phyloP scores from a whole-genome alignment of 371 early-diverging fungal species.

The Coemansia sp. region DNA sequence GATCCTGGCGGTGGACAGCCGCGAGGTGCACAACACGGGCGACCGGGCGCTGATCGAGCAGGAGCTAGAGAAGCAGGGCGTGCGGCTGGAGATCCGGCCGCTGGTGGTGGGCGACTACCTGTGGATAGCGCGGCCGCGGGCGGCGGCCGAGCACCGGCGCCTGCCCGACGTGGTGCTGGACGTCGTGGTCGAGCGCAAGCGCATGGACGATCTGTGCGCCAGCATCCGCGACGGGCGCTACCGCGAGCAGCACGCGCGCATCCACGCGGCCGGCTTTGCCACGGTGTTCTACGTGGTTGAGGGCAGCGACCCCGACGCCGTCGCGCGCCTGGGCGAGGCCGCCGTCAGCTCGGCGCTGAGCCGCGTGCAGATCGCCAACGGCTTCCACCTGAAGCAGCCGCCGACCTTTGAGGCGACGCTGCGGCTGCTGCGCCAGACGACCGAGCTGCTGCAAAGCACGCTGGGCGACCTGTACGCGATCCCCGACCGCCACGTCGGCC shows the following conservation, averaged over 20 bases:
- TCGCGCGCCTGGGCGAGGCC: constrained; percentile 67
- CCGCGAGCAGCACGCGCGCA: constrained; percentile 91
- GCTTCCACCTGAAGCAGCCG: constrained; percentile 37
- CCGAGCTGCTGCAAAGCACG: constrained; percentile 7
- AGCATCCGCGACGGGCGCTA: constrained; percentile 96
- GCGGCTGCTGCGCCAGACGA: constrained; percentile 37
- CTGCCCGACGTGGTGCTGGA: constrained; percentile 76
- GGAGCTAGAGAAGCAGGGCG: constrained; percentile 59
- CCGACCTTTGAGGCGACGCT: constrained; percentile 36
- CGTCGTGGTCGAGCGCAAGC: constrained; percentile 90
- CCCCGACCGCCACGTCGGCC: constrained; percentile 59
- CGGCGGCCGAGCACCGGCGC: constrained; percentile 35
- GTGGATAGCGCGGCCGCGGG: constrained; percentile 77
- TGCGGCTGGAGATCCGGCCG: constrained; percentile 60
- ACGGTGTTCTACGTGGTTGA: constrained; percentile 87
- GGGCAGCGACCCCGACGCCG: constrained; percentile 75
- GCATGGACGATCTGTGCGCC: constrained; percentile 84
- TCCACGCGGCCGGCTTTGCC: constrained; percentile 64
- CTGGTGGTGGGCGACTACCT: constrained; percentile 85
- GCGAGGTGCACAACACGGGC: constrained; percentile 69
- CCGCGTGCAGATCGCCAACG: constrained; percentile 50
- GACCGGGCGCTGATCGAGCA: constrained; percentile 75
- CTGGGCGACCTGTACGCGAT: constrained; percentile 56
- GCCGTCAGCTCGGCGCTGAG: constrained; percentile 57
- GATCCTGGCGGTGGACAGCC: constrained; percentile 72